Evolutionary conservation across 1,284 basidiomycete species (phyloP), one percentile per base, ranked within the genome.

Genomic region (Anthracocystis walkeri): DNA sequence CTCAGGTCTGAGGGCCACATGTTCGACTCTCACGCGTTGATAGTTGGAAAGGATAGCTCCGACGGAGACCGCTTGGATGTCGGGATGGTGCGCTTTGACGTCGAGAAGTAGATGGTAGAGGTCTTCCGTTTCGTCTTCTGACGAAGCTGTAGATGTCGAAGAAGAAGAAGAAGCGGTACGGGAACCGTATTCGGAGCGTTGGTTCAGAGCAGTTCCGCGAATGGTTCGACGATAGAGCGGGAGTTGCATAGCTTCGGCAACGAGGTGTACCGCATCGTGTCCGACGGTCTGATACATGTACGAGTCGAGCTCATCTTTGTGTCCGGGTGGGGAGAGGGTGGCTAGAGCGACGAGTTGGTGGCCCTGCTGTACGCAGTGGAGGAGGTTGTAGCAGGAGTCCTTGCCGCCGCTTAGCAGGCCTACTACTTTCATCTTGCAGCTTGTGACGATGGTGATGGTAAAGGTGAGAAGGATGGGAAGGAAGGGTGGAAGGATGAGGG

Each of bases 271-370:
- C 6, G 94, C 93, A 75, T 95, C 93, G 83, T 98, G 96, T 0
- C 95, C 97, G 40, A 99, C 95, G 7, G 96, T 97, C 63, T 99
- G 97, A 85, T 97, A 99, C 86, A 99, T 90, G 87, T 96, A 99
- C 48, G 96, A 98, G 86, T 99, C 96, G 80, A 98, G 90, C 88
- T 99, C 97, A 88, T 98, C 97, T 40, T 92, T 92, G 78, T 93
- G 95, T 49, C 88, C 86, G 64, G 89, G 90, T 16, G 96, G 96
- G 14, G 92, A 89, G 25, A 99, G 88, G 45, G 94, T 94, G 3
- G 95, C 97, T 20, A 95, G 90, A 2, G 94, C 94, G 2, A 96
- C 88, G 35, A 98, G 89, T 71, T 93, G 88, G 85, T 99, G 97
- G 0, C 93, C 92, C 82, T 97, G 93, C 65, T 89, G 88, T 42